Evolutionary conservation across 2,329 filamentous ascomycete species (phyloP).

Genomic region (Penicillium griseofulvum): DNA sequence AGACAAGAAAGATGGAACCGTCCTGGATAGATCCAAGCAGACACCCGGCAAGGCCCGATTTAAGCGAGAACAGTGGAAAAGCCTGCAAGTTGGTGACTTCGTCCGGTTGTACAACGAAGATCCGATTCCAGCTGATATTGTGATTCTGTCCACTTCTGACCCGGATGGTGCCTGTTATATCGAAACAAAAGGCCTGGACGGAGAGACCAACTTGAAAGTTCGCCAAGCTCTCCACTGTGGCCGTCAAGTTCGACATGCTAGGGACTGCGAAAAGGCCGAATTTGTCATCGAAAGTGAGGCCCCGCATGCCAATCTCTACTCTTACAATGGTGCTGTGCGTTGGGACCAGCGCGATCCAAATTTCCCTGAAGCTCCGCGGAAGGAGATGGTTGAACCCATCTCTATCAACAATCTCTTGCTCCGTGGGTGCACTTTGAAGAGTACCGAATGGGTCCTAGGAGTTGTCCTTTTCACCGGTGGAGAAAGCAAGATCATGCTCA

Average conservation of each 20-base stretch:
- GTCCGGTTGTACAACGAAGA: slow-evolving; percentile 96
- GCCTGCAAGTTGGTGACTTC: slow-evolving; percentile 90
- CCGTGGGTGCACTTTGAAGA: slow-evolving; percentile 87
- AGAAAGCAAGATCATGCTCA: slow-evolving; percentile 99
- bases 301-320: slow-evolving; percentile 90
- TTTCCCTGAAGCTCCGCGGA: slow-evolving; percentile 60
- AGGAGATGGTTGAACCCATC: slow-evolving; percentile 86
- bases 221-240: slow-evolving; percentile 86
- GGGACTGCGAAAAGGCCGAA: slow-evolving; percentile 84
- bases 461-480: slow-evolving; percentile 92
- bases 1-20: slow-evolving; percentile 56
- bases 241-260: slow-evolving; percentile 77
- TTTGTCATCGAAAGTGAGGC: slow-evolving; percentile 88
- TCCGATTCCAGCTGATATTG: slow-evolving; percentile 87
- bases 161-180: slow-evolving; percentile 93
- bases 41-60: slow-evolving; percentile 73
- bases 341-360: slow-evolving; percentile 74
- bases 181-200: slow-evolving; percentile 96
- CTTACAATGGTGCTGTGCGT: slow-evolving; percentile 84
- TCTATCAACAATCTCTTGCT: slow-evolving; percentile 93
- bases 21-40: slow-evolving; percentile 70
- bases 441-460: slow-evolving; percentile 93
- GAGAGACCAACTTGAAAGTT: slow-evolving; percentile 96
- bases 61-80: slow-evolving; percentile 94
- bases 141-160: slow-evolving; percentile 90